Evolutionary conservation across 805 yeast genomes (phyloP).

Genomic region (Ogataea pilisensis): DNA sequence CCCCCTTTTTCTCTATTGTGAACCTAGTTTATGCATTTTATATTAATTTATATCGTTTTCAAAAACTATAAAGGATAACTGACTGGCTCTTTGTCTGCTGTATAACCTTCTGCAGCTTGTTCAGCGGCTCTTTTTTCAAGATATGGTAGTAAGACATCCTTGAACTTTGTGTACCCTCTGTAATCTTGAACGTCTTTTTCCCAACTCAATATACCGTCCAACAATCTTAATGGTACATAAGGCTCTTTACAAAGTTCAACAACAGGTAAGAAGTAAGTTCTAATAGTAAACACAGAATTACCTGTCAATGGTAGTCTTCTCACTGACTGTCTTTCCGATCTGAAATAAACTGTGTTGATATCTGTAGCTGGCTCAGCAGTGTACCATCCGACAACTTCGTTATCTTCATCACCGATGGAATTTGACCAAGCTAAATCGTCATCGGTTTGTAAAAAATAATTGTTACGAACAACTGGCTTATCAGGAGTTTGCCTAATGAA

Average conservation of each 20-base stretch:
- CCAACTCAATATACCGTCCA: constrained; percentile 60
- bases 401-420: constrained; percentile 56
- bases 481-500: constrained; percentile 53
- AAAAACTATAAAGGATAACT: constrained; percentile 41
- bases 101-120: constrained; percentile 42
- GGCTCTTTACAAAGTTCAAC: constrained; percentile 55
- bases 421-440: constrained; percentile 59
- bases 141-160: constrained; percentile 52
- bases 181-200: constrained; percentile 54
- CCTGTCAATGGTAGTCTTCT: constrained; percentile 59
- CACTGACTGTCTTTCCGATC: constrained; percentile 63
- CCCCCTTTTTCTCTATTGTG: too few species aligned
- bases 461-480: constrained; percentile 63
- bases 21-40: too few species aligned
- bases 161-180: constrained; percentile 53
- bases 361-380: constrained; percentile 50
- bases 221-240: constrained; percentile 53
- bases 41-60: too few species aligned
- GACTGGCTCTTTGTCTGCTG: constrained; percentile 36
- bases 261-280: constrained; percentile 60
- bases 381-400: constrained; percentile 57
- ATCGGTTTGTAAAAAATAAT: constrained; percentile 64
- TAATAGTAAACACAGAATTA: constrained; percentile 53
- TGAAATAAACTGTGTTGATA: constrained; percentile 45
- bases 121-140: constrained; percentile 43